Evolutionary conservation across 257 asterid species (phyloP), one percentile per base, ranked within the genome.

Genomic region (Mentha longifolia): DNA sequence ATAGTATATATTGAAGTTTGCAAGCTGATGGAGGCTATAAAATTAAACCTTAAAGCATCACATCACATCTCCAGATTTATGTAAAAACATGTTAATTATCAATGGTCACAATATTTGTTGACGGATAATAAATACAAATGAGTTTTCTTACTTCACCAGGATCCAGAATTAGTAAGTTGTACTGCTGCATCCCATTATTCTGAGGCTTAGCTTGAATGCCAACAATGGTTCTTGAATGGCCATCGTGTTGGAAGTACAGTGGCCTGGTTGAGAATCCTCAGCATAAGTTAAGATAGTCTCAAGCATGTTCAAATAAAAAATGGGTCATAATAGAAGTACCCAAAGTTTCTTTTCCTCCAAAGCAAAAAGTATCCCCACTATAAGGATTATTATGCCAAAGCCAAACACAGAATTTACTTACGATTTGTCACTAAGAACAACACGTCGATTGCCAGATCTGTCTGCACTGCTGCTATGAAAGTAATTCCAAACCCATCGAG

Each of bases 401-500:
- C 60, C 46, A 50, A 13, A 54, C 4, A 41, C 20, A 63, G 56
- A 54, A 79, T 70, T 55, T 63, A 79, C 96, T 89, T 79, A 94
- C 97, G 92, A 78, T 88, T 91, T 94, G 72, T 83, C 86, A 56
- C 86, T 85, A 70, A 84, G 81, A 78, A 85, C 67, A 63, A 89
- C 96, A 66, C 76, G 79, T 43, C 45, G 80, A 77, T 67, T 74
- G 75, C 89, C 80, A 45, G 79, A 60, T 62, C 19, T 86, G 50
- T 47, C 71, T 7, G 65, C 30, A 41, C 80, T 81, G 74, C 81
- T 76, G 58, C 80, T 84, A 62, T 84, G 79, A 51, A 94, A 91
- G 82, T 91, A 91, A 70, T 84, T 85, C 97, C 99, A 94, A 70
- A 94, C 90, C 97, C 97, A 91, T 46, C 88, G 88, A 39, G 82